Evolutionary conservation across 768 basidiomycete genomes (phyloP).

Genomic region (Rhodosporidiobolus sp.): DNA sequence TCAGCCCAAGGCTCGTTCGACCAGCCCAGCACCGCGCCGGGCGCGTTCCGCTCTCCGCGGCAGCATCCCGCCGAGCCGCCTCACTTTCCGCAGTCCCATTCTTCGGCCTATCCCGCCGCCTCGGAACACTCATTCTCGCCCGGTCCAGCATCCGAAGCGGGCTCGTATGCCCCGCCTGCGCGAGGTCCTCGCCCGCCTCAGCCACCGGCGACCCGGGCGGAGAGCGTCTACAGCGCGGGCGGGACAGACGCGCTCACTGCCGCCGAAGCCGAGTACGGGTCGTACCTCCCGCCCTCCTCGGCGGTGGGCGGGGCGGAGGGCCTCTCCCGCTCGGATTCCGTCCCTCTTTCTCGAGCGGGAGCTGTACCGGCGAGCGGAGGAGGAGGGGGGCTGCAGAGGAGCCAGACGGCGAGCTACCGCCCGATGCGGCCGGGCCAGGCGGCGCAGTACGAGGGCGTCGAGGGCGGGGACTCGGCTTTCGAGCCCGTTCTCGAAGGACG

Average conservation of each 20-base stretch:
- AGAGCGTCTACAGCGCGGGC: background rate
- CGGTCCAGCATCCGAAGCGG: background rate
- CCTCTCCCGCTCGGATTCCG: no score
- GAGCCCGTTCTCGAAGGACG: background rate
- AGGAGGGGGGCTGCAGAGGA: background rate
- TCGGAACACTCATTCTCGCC: background rate
- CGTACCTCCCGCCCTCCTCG: slow-evolving; percentile 6
- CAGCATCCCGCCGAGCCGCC: background rate
- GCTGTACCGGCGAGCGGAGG: no score
- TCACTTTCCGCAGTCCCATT: background rate
- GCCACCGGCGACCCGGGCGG: background rate
- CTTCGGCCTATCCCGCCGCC: background rate
- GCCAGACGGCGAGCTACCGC: slow-evolving; percentile 1
- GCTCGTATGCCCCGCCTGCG: background rate
- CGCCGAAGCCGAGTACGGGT: slow-evolving; percentile 13
- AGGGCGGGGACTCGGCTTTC: background rate
- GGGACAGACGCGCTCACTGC: no score
- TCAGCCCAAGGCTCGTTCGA: no score
- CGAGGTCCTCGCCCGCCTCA: background rate
- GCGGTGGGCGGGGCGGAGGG: no score
- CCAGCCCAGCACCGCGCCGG: no score
- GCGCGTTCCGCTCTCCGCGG: background rate
- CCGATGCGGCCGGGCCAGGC: background rate
- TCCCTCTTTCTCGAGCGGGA: no score
- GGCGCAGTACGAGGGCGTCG: background rate